Conservation (phyloP, 2,329 filamentous ascomycete species). For the Botrytis tulipae region DNA sequence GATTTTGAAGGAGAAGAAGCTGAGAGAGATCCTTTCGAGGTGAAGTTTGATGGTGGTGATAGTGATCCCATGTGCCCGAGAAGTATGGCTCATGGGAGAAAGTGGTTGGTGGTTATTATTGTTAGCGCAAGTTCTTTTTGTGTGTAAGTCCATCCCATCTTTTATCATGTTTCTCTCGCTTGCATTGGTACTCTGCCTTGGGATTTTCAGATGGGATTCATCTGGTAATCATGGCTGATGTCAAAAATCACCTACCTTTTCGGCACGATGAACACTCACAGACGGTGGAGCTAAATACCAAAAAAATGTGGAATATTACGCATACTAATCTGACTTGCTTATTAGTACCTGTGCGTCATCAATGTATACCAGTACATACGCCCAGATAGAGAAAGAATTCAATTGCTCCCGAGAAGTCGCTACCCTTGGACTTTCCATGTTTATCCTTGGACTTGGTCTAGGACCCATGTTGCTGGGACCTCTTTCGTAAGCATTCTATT, state of each 20-base stretch:
- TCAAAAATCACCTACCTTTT: background rate
- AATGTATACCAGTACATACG: conserved; percentile 84
- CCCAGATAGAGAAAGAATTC: conserved; percentile 74
- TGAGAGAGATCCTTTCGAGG: conserved; percentile 56
- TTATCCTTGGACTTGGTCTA: conserved; percentile 70
- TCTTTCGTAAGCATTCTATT: conserved; percentile 45
- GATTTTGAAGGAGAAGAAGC: conserved; percentile 31
- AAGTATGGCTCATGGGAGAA: conserved; percentile 61
- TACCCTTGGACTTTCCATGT: conserved; percentile 77
- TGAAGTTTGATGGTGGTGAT: conserved; percentile 71
- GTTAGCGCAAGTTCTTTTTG: conserved; percentile 73
- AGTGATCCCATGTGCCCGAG: conserved; percentile 72
- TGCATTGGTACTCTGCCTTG: background rate
- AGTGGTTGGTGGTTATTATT: conserved; percentile 78
- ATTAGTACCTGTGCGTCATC: conserved; percentile 76
- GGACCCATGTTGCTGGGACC: conserved; percentile 57
- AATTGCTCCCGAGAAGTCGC: conserved; percentile 67
- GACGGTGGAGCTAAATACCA: background rate
- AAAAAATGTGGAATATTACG: background rate
- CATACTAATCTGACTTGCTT: conserved; percentile 3
- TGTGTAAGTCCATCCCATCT: conserved; percentile 61
- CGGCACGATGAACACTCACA: background rate
- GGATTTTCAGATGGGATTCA: background rate
- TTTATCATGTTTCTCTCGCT: background rate
- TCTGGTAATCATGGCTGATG: background rate